Conservation (phyloP, 2,329 filamentous ascomycete genomes). For the Stenocarpella maydis region DNA sequence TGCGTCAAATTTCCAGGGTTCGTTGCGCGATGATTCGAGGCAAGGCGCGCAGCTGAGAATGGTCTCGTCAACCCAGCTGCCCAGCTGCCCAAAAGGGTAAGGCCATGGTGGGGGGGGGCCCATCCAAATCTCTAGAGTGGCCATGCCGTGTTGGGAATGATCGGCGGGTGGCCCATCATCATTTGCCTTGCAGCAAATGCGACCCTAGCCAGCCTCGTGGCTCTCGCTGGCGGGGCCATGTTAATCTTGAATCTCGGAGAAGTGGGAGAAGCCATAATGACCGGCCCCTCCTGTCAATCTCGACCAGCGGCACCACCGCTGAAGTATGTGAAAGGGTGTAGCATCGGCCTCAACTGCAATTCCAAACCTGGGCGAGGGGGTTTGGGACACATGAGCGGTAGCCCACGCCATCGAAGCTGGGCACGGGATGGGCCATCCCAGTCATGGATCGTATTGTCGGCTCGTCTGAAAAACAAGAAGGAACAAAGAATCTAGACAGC, state of each 20-base stretch:
- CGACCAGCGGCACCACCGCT: slow-evolving; percentile 24
- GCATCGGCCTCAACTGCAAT: neutral
- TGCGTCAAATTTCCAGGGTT: slow-evolving; percentile 24
- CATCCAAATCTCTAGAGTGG: slow-evolving; percentile 29
- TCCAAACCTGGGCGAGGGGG: neutral
- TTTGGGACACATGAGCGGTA: neutral
- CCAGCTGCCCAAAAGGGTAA: slow-evolving; percentile 22
- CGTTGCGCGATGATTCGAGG: slow-evolving; percentile 7
- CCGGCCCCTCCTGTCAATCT: slow-evolving; percentile 22
- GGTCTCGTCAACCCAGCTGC: slow-evolving; percentile 10
- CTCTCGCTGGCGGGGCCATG: slow-evolving; percentile 3
- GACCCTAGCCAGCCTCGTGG: slow-evolving; percentile 25
- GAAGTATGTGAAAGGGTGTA: neutral
- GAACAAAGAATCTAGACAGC: slow-evolving; percentile 1
- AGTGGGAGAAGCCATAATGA: slow-evolving; percentile 4
- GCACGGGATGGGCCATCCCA: slow-evolving; percentile 1
- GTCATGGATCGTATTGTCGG: neutral
- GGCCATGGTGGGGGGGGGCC: slow-evolving; percentile 18
- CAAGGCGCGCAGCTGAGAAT: slow-evolving; percentile 23
- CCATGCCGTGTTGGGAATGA: slow-evolving; percentile 25
- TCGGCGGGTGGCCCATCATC: slow-evolving; percentile 26
- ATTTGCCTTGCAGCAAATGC: slow-evolving; percentile 22
- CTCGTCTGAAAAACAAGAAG: neutral
- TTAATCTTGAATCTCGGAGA: neutral
- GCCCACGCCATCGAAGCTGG: neutral